A percentile compares a stretch with the other conserved stretches of the same genome.
phyloP scores from a whole-genome alignment of 2,329 filamentous ascomycete species.

The Penicillium sp. region DNA sequence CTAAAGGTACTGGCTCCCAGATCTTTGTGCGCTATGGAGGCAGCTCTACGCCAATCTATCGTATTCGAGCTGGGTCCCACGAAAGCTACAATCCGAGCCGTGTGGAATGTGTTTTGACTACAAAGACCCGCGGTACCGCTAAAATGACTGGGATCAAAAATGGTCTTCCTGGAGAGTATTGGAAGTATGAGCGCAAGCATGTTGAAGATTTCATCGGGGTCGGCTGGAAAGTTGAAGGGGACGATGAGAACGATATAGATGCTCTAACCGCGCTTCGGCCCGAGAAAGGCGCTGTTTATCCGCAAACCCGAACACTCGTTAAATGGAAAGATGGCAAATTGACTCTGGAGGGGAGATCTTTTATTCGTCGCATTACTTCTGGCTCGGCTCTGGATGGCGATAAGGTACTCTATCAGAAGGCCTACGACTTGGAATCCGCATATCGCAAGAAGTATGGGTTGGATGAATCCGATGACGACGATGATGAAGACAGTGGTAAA shows the following conservation, averaged over 20 bases:
- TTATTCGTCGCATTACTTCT: slow-evolving; percentile 15
- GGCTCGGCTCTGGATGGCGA: slow-evolving; percentile 14
- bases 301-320: slow-evolving; percentile 16
- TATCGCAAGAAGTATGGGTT: slow-evolving; percentile 7
- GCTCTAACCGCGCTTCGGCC: slow-evolving; percentile 12
- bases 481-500: slow-evolving; percentile 1
- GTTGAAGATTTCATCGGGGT: slow-evolving; percentile 16
- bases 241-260: slow-evolving; percentile 12
- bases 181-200: slow-evolving; percentile 10
- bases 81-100: slow-evolving; percentile 9
- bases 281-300: slow-evolving; percentile 8
- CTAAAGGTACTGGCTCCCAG: slow-evolving; percentile 16
- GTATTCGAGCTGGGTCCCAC: slow-evolving; percentile 16
- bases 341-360: slow-evolving; percentile 14
- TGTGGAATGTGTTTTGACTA: slow-evolving; percentile 5
- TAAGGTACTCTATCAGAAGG: slow-evolving; percentile 19
- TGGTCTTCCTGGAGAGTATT: slow-evolving; percentile 5
- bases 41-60: slow-evolving; percentile 12
- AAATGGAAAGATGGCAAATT: slow-evolving; percentile 15
- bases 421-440: slow-evolving; percentile 7
- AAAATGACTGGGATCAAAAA: background rate
- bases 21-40: slow-evolving; percentile 18
- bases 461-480: background rate
- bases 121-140: slow-evolving; percentile 6
- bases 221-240: slow-evolving; percentile 20